Evolutionary conservation across 768 basidiomycete genomes (phyloP).

Genomic region (Tricholoma bakamatsutake): DNA sequence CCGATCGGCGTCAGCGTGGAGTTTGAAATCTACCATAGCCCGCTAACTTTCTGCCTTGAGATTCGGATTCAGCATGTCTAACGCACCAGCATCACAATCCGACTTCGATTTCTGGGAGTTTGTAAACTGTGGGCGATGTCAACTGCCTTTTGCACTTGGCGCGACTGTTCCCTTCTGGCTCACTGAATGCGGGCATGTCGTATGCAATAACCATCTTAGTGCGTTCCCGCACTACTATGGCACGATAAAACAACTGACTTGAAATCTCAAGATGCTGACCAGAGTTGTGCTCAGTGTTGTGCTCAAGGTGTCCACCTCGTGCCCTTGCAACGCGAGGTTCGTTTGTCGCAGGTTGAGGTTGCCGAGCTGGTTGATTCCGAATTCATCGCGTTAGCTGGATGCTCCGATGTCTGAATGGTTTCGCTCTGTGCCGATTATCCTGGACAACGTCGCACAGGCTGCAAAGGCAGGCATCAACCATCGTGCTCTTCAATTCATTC

Average conservation of each 20-base stretch:
- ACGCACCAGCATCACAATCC: conserved; percentile 21
- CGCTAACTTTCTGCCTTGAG: too few species aligned
- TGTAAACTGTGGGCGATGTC: conserved; percentile 64
- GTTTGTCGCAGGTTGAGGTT: conserved; percentile 13
- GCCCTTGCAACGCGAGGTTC: conserved; percentile 69
- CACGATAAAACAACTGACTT: background rate
- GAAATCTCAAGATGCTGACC: conserved; percentile 50
- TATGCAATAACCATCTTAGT: conserved; percentile 87
- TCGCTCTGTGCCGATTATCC: conserved; percentile 48
- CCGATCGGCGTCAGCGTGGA: too few species aligned
- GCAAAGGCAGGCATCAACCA: conserved; percentile 45
- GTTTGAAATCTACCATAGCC: too few species aligned
- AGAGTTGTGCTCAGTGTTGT: conserved; percentile 70
- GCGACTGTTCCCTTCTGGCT: conserved; percentile 78
- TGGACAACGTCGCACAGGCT: conserved; percentile 63
- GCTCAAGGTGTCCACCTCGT: conserved; percentile 57
- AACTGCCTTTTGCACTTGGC: conserved; percentile 53
- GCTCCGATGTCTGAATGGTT: conserved; percentile 84
- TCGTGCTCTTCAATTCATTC: background rate
- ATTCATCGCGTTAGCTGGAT: conserved; percentile 50
- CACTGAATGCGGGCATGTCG: conserved; percentile 81
- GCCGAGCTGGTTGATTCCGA: background rate
- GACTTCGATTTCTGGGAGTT: conserved; percentile 79
- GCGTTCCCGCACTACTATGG: conserved; percentile 11
- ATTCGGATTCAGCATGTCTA: conserved; percentile 27